Evolutionary conservation across 73 alveolate genomes (phyloP), one percentile per base, ranked within the genome.

Genomic region (Stentor coeruleus): DNA sequence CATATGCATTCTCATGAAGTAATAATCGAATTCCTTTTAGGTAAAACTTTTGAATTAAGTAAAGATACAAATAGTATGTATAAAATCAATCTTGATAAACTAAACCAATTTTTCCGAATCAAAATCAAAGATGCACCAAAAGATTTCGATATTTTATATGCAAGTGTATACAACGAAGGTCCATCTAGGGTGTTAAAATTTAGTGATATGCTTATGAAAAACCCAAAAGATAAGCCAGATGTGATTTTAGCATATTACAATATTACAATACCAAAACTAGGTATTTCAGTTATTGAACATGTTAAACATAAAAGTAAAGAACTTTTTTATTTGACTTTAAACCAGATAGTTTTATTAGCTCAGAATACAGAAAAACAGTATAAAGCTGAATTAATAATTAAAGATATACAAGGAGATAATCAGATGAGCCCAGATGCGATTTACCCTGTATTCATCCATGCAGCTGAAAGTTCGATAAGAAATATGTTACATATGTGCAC

Each of bases 381-480:
- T 58, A 84, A 79, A 55, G 3, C 36, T 2, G 80, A 87, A 30
- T 77, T 90, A 0, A 77, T 58, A 59, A 81, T 90, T 3, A 83
- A 66, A 33, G 59, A 77, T 41, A 35, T 85, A 20, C 80, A 90
- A 76, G 83, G 82, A 3, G 96, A 90, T 74, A 90, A 90, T 60
- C 85, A 90, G 40, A 81, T 83, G 28, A 55, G 83, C 41, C 31
- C 36, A 58, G 82, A 83, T 55, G 37, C 86, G 6, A 37, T 83
- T 26, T 90, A 37, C 82, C 95, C 95, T 33, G 88, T 90, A 2
- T 59, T 90, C 58, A n/a, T 87, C 58, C 72, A 84, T 35, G 88
- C 91, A 3, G 81, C 83, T 37, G 79, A 39, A 37, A 39, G 35
- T 31, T 38, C 39, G 84, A 59, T 58, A 0, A 59, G 85, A 38